phyloP scores from a whole-genome alignment of 495 filamentous ascomycete species.

The Recurvomyces mirabilis region DNA sequence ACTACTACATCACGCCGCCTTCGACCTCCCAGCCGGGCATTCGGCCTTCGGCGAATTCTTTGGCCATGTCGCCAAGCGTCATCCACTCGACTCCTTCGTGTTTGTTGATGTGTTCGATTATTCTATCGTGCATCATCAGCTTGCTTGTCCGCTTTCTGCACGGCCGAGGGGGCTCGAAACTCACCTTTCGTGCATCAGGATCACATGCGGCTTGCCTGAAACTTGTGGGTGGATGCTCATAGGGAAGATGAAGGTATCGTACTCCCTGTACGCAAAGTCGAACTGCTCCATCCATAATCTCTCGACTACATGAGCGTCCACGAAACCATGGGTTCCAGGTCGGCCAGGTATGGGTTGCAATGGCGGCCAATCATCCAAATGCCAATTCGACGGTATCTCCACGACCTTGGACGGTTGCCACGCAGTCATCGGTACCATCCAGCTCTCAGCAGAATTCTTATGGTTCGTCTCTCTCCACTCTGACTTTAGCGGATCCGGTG shows the following conservation, averaged over 20 bases:
- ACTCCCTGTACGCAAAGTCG: constrained; percentile 59
- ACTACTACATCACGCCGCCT: no score
- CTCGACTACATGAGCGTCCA: constrained; percentile 36
- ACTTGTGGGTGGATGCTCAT: constrained; percentile 64
- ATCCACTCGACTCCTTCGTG: constrained; percentile 68
- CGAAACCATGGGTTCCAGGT: constrained; percentile 36
- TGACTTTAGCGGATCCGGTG: constrained; percentile 43
- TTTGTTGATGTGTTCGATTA: constrained; percentile 62
- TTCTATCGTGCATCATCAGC: constrained; percentile 25
- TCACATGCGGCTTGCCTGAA: constrained; percentile 52
- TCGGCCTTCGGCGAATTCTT: constrained; percentile 46
- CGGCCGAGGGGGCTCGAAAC: not conserved
- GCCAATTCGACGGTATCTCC: constrained; percentile 58
- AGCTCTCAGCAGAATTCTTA: constrained; percentile 45
- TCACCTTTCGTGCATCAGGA: constrained; percentile 52
- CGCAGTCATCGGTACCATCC: constrained; percentile 51
- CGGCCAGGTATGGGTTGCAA: constrained; percentile 26
- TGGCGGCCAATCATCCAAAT: constrained; percentile 52
- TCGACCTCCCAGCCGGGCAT: constrained; percentile 23
- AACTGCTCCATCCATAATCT: constrained; percentile 46
- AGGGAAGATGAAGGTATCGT: constrained; percentile 59
- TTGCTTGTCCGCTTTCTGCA: not conserved
- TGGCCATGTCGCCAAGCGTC: constrained; percentile 58
- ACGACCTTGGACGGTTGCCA: constrained; percentile 42
- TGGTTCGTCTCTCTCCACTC: constrained; percentile 53